Base-by-base conservation (phyloP, 2,329 filamentous ascomycete genomes). In the Aspergillus fischeri region DNA sequence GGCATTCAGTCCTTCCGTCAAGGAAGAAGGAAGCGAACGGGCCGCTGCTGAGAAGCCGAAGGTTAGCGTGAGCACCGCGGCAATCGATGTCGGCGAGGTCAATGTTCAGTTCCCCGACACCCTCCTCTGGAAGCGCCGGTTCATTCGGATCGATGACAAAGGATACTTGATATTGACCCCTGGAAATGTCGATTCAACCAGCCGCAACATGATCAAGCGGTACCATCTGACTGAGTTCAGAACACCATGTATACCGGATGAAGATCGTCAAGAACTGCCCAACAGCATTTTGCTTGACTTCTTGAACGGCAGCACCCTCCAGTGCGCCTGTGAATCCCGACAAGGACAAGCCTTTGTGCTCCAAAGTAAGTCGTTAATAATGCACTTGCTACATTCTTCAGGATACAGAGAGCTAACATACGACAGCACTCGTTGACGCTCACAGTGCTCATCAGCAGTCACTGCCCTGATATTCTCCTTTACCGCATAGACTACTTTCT, bases 81-180 rank as follows among this genome's bases (percentile, higher is more conserved):
- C 87, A 27, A 81, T 90, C 3, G 86, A 88, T 60, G 83, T 96
- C 73, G 91, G 92, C 51, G 91, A 97, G 68, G 88, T 99, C 61
- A 97, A 99, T 67, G 90, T 97, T 10, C 94, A 99, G 72, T 97
- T 99, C 71, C 94, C 94, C 0, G 93, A 97, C 70, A 96, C 91
- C 54, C 81, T 99, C 49, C 82, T 99, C 11, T 99, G 94, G 94
- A 99, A 97, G 78, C 89, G 93, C 54, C 86, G 94, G 59, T 92
- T 88, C 67, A 86, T 97, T 75, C 88, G 88, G 62, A 85, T 99
- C 56, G 92, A 97, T 72, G 85, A 86, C 8, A 82, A 89, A 59
- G 94, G 93, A 20, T 92, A 89, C 74, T 78, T 99, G 42, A 87
- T 96, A 57, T 82, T 99, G 60, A 90, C 87, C 45, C 82, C 87